phyloP scores from a whole-genome alignment of 805 yeast genomes.

The Nakazawaea ambrosiae region DNA sequence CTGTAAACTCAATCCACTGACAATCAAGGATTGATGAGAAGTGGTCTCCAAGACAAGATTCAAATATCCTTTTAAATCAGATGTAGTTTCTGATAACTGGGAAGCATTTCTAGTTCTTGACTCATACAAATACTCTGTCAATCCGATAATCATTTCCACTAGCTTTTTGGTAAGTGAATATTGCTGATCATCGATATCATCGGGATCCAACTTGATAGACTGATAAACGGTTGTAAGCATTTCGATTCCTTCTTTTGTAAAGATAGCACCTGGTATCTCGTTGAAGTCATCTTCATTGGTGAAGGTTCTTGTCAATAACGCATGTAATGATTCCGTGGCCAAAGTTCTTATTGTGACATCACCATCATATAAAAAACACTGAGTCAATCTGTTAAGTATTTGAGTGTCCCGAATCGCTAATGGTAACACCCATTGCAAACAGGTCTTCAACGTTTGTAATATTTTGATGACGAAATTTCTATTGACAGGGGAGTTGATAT shows the following conservation, averaged over 20 bases:
- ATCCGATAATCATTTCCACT: conserved; percentile 86
- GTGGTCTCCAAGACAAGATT: conserved; percentile 75
- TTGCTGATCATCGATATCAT: conserved; percentile 61
- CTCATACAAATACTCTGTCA: conserved; percentile 65
- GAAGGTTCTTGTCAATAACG: conserved; percentile 76
- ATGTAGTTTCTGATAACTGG: conserved; percentile 24
- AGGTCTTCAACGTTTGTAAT: conserved; percentile 78
- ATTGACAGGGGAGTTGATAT: conserved; percentile 25
- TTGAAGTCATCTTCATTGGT: conserved; percentile 62
- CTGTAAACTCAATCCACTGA: conserved; percentile 84
- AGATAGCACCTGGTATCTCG: conserved; percentile 72
- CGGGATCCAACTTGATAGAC: conserved; percentile 53
- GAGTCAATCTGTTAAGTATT: conserved; percentile 55
- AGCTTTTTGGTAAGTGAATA: conserved; percentile 83
- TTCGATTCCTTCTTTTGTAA: conserved; percentile 64
- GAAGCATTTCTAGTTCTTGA: conserved; percentile 9
- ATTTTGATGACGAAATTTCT: conserved; percentile 53
- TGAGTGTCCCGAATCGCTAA: conserved; percentile 61
- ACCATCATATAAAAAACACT: conserved; percentile 40
- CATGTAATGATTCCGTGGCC: conserved; percentile 88
- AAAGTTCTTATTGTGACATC: conserved; percentile 68
- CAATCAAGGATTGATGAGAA: conserved; percentile 76
- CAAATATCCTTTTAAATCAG: conserved; percentile 65
- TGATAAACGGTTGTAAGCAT: conserved; percentile 60
- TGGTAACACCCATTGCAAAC: conserved; percentile 88